Conservation (phyloP, 352 stramenopile species). For the Salisapilia sapeloensis region DNA sequence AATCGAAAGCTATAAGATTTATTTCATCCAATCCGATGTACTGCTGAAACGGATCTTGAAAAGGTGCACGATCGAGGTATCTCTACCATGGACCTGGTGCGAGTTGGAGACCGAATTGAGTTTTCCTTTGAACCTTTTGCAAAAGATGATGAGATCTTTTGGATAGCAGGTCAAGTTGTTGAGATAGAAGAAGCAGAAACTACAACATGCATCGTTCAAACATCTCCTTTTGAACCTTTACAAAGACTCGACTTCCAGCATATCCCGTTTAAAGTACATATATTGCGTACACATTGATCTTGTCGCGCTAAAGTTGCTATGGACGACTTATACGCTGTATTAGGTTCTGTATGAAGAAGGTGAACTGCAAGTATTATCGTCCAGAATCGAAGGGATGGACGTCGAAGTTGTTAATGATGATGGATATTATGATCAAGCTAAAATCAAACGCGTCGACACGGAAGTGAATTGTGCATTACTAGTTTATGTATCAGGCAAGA, state of each 20-base stretch:
- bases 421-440: constrained; percentile 1
- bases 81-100: constrained; percentile 9
- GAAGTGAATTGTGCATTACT: constrained; percentile 39
- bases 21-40: constrained; percentile 5
- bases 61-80: constrained; percentile 7
- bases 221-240: constrained; percentile 22
- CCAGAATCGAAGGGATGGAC: constrained; percentile 20
- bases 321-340: constrained; percentile 1
- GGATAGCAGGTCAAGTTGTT: not conserved
- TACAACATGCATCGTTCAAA: constrained; percentile 16
- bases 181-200: not conserved
- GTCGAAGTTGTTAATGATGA: constrained; percentile 11
- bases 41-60: constrained; percentile 6
- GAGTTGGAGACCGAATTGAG: constrained; percentile 29
- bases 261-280: constrained; percentile 14
- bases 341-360: constrained; percentile 24
- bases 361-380: constrained; percentile 11
- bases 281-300: not conserved
- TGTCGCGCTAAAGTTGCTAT: not conserved
- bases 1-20: not conserved
- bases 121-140: no score
- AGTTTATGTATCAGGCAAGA: constrained; percentile 17
- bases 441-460: constrained; percentile 28
- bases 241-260: constrained; percentile 11
- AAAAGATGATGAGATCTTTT: no score